A percentile compares a stretch with the other conserved stretches of the same genome.
Evolutionary conservation across 75 land plant genomes (phyloP).

Genomic region (Pinus albicaulis): DNA sequence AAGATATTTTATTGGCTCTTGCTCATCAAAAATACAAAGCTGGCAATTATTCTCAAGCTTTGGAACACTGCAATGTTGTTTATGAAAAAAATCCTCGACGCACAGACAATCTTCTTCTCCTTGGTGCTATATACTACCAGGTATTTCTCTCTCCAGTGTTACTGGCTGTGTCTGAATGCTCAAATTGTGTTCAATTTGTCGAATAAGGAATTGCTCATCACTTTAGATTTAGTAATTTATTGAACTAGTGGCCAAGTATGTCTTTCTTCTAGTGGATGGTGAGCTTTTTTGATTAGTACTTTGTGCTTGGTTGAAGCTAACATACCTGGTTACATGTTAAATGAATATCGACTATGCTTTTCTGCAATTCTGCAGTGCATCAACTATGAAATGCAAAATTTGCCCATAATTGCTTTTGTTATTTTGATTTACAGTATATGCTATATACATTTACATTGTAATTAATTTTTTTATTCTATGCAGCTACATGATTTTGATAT

Average conservation of each 20-base stretch:
- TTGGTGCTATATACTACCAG: constrained; percentile 98
- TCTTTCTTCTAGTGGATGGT: too few species aligned
- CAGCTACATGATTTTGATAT: constrained; percentile 93
- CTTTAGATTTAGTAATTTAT: too few species aligned
- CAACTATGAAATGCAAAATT: background rate
- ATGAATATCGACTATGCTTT: background rate
- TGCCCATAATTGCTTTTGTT: background rate
- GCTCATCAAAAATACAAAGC: constrained; percentile 90
- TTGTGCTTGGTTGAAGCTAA: too few species aligned
- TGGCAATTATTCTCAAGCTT: constrained; percentile 79
- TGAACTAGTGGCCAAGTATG: too few species aligned
- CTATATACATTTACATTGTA: background rate
- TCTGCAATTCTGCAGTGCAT: background rate
- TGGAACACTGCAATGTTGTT: constrained; percentile 69
- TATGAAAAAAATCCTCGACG: constrained; percentile 76
- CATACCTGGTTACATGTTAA: too few species aligned
- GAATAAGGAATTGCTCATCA: background rate
- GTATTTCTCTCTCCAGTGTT: constrained; percentile 20
- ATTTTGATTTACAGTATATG: background rate
- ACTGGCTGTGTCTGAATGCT: background rate
- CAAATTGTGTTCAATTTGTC: background rate
- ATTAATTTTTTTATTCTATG: constrained; percentile 4
- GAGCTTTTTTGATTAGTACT: too few species aligned
- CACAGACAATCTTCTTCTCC: constrained; percentile 84
- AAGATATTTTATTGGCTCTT: constrained; percentile 56